Base-by-base conservation (phyloP, 2,329 filamentous ascomycete genomes). In the Penicillium sp. region DNA sequence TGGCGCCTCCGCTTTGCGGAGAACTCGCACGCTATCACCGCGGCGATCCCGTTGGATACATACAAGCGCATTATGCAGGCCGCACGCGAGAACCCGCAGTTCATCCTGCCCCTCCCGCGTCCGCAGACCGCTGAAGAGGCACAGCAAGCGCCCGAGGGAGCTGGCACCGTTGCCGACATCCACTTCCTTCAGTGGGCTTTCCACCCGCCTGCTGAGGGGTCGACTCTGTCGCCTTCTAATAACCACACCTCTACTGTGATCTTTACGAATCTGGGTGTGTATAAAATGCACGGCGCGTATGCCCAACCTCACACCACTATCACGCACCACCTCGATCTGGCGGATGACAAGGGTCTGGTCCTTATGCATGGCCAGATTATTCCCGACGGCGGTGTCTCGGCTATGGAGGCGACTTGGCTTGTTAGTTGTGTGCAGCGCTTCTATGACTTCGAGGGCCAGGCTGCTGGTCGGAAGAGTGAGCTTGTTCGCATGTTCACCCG, bases 181-280 rank as follows among this genome's bases (percentile, higher is more conserved):
- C 94, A 99, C 76, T 96, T 96, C 74, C 76, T 99, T 60, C 93
- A 99, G 76, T 99, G 95, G 91, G 89, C 89, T 0, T 97, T 96
- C 75, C 92, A 96, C 58, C 82, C 86, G 0, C 79, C 81, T 3
- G 76, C 81, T 2, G 69, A 67, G 20, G 59, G 65, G 6, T 62
- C 68, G 1, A 57, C 63, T 18, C 47, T 62, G 6, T 53, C 67
- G 5, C 83, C 77, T 32, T 77, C 75, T 22, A 78, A 78, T 55
- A 82, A 81, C 18, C 77, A 82, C 58, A 88, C 86, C 4, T 85
- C 83, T 57, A 90, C 89, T 0, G 87, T 97, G 6, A 85, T 99
- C 34, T 97, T 99, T 77, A 99, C 94, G 0, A 89, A 94, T 69
- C 82, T 99, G 32, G 93, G 90, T 16, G 91, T 97, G 72, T 99